Percentiles rank a stretch among this genome's conserved stretches.
Evolutionary conservation across 2,329 filamentous ascomycete genomes (phyloP).

Genomic region (Talaromyces sp.): DNA sequence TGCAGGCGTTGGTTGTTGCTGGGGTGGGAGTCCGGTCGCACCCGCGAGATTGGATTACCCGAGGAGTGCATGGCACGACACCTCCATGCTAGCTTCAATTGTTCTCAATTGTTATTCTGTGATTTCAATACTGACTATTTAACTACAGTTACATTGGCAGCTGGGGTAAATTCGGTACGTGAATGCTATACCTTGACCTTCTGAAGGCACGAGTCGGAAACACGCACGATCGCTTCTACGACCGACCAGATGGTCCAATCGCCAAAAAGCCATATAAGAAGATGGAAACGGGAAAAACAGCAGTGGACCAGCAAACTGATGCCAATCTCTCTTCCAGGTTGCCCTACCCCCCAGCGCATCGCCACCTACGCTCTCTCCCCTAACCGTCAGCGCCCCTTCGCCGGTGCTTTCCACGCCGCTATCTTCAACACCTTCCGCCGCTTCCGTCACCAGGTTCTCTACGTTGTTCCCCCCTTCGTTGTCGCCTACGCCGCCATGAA

Average conservation of each 20-base stretch:
- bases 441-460: conserved; percentile 83
- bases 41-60: conserved; percentile 17
- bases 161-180: conserved; percentile 77
- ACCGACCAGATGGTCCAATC: neutral
- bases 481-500: conserved; percentile 79
- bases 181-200: conserved; percentile 21
- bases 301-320: neutral
- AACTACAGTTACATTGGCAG: conserved; percentile 67
- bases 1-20: neutral
- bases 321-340: conserved; percentile 24
- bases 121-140: conserved; percentile 26
- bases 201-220: conserved; percentile 15
- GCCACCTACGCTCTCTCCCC: conserved; percentile 74
- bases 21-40: conserved; percentile 21
- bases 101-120: neutral
- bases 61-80: neutral
- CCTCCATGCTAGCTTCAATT: conserved; percentile 1
- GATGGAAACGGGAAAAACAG: neutral
- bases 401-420: conserved; percentile 75
- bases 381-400: conserved; percentile 88
- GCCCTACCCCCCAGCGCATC: conserved; percentile 57
- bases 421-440: conserved; percentile 96
- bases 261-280: neutral
- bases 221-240: neutral
- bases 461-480: conserved; percentile 78